A percentile compares a stretch with the other conserved stretches of the same genome.
Evolutionary conservation across 2,329 filamentous ascomycete genomes (phyloP).

Genomic region (Cercospora sp.): DNA sequence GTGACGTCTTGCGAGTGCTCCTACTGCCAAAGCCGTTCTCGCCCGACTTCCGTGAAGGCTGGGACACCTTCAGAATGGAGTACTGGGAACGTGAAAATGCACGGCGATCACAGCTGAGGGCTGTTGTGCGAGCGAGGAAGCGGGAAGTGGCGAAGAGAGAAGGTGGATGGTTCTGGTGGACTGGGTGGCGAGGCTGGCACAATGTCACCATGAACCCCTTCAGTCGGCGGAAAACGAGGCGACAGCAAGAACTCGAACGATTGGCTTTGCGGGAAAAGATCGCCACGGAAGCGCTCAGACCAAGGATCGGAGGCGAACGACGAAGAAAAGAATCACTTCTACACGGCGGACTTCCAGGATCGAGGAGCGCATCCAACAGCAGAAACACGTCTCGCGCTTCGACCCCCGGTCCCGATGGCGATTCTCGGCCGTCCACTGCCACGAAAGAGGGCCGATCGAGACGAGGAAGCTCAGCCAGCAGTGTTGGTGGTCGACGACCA

Average conservation of each 20-base stretch:
- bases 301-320: background rate
- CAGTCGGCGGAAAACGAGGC: conserved; percentile 29
- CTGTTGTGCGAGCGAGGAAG: conserved; percentile 68
- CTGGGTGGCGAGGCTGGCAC: conserved; percentile 64
- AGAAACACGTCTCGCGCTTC: conserved; percentile 30
- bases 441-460: conserved; percentile 24
- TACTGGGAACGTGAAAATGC: conserved; percentile 99
- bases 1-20: conserved; percentile 87
- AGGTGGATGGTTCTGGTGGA: conserved; percentile 83
- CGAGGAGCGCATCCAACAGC: conserved; percentile 26
- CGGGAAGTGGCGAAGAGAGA: conserved; percentile 67
- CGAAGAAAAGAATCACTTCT: conserved; percentile 24
- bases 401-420: conserved; percentile 29
- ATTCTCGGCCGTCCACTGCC: conserved; percentile 10
- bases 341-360: conserved; percentile 27
- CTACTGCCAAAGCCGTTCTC: conserved; percentile 93
- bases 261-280: conserved; percentile 34
- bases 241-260: conserved; percentile 35
- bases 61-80: conserved; percentile 89
- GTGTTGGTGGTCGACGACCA: conserved; percentile 24
- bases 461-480: conserved; percentile 29
- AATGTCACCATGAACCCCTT: conserved; percentile 33
- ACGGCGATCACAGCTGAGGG: conserved; percentile 70
- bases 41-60: conserved; percentile 90
- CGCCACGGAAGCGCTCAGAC: conserved; percentile 18